These are phyloP conservation scores for Leptoxyphium fumago DNA, from an alignment of 2,329 filamentous ascomycete genomes.

Conservation along the genomic window DNA sequence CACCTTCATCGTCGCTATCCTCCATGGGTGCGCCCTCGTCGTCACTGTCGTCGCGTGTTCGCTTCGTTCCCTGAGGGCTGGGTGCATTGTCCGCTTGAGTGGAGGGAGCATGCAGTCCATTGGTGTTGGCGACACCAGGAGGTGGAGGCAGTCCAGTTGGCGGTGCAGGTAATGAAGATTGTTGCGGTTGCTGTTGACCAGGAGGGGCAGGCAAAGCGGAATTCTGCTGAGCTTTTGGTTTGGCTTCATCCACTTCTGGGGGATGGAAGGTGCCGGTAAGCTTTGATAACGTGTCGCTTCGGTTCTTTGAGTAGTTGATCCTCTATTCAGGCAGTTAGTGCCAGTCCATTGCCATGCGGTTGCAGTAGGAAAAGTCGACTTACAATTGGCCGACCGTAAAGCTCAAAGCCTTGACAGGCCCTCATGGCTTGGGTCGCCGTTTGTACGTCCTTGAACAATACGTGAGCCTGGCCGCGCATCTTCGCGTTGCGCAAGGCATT, in stretches of 20 bases:
- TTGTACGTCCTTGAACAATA: slow-evolving; percentile 79
- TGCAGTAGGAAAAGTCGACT: slow-evolving; percentile 19
- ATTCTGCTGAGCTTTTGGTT: slow-evolving; percentile 3
- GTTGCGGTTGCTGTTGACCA: slow-evolving; percentile 5
- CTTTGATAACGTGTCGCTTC: slow-evolving; percentile 77
- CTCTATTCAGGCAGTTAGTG: slow-evolving; percentile 38
- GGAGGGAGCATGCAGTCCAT: slow-evolving; percentile 22
- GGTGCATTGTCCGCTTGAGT: slow-evolving; percentile 34
- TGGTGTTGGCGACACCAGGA: slow-evolving; percentile 12
- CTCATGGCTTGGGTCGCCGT: slow-evolving; percentile 91
- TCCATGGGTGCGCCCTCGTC: slow-evolving; percentile 27
- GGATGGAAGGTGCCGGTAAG: slow-evolving; percentile 80
- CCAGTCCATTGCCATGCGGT: background rate
- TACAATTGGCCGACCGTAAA: slow-evolving; percentile 77
- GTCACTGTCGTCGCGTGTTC: slow-evolving; percentile 27
- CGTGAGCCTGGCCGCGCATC: slow-evolving; percentile 92
- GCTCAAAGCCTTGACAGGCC: slow-evolving; percentile 68
- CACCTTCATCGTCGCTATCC: slow-evolving; percentile 35
- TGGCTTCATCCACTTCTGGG: slow-evolving; percentile 28
- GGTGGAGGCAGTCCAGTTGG: slow-evolving; percentile 64
- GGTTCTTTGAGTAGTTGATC: slow-evolving; percentile 81
- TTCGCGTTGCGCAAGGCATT: slow-evolving; percentile 76
- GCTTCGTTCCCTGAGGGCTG: slow-evolving; percentile 42
- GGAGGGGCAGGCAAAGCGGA: slow-evolving; percentile 8
- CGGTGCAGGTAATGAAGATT: slow-evolving; percentile 41